These are phyloP conservation scores for Dothistroma septosporum DNA, from an alignment of 2,329 filamentous ascomycete species.

Conservation along the genomic window DNA sequence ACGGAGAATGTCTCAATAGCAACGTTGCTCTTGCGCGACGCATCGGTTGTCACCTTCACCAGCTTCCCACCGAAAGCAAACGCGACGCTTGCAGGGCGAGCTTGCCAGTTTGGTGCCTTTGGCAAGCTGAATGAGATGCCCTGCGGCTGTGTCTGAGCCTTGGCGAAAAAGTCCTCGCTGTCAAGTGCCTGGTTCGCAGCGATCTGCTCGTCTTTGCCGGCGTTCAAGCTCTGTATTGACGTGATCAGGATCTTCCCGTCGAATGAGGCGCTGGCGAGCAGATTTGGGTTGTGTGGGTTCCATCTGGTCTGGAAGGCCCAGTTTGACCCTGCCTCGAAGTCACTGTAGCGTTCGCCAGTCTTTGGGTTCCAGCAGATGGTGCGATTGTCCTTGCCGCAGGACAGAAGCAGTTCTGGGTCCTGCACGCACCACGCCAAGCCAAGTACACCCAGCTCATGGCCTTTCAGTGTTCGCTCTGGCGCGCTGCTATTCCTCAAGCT, in stretches of 20 bases:
- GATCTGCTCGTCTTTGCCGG: slow-evolving; percentile 60
- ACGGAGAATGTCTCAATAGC: slow-evolving; percentile 83
- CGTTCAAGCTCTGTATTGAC: slow-evolving; percentile 89
- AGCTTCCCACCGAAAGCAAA: slow-evolving; percentile 97
- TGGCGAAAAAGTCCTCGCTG: slow-evolving; percentile 93
- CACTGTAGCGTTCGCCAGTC: slow-evolving; percentile 79
- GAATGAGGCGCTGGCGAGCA: slow-evolving; percentile 93
- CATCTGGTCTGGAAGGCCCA: slow-evolving; percentile 97
- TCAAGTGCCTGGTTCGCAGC: slow-evolving; percentile 66
- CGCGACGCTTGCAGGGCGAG: slow-evolving; percentile 76
- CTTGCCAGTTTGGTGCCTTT: slow-evolving; percentile 85
- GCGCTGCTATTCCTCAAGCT: slow-evolving; percentile 94
- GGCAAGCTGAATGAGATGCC: slow-evolving; percentile 80
- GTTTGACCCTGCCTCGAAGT: slow-evolving; percentile 97
- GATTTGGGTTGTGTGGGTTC: slow-evolving; percentile 85
- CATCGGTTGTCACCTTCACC: slow-evolving; percentile 69
- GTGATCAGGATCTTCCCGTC: slow-evolving; percentile 94
- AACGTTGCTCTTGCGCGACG: slow-evolving; percentile 65
- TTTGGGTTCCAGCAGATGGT: slow-evolving; percentile 96
- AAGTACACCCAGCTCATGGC: slow-evolving; percentile 90
- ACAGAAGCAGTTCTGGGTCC: slow-evolving; percentile 82
- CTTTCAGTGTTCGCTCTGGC: slow-evolving; percentile 79
- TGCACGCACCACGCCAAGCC: slow-evolving; percentile 94
- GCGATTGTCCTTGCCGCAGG: slow-evolving; percentile 93
- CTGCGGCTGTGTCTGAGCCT: slow-evolving; percentile 86